phyloP scores from a whole-genome alignment of 306 rosid genomes.

The Citrullus amarus region DNA sequence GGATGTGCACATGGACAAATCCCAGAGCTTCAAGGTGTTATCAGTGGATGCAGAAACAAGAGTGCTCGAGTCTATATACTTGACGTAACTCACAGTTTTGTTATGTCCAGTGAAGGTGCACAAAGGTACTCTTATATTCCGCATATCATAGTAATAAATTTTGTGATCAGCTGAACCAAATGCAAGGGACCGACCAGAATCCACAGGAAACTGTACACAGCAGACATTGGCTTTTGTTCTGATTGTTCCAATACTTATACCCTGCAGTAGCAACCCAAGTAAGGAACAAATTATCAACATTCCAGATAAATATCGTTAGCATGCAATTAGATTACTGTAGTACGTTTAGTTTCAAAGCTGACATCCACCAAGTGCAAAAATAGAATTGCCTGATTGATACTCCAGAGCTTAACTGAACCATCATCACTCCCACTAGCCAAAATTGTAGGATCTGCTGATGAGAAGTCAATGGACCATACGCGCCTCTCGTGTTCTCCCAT shows the following conservation, averaged over 20 bases:
- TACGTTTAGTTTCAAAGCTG: constrained; percentile 97
- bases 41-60: constrained; percentile 89
- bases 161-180: constrained; percentile 96
- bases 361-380: constrained; percentile 93
- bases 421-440: constrained; percentile 96
- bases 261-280: constrained; percentile 83
- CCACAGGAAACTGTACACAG: constrained; percentile 84
- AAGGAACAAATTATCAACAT: constrained; percentile 76
- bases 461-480: constrained; percentile 91
- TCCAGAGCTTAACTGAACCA: constrained; percentile 96
- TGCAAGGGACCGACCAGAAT: constrained; percentile 71
- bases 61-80: constrained; percentile 53
- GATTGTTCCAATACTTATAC: constrained; percentile 76
- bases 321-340: constrained; percentile 70
- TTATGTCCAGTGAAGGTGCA: constrained; percentile 75
- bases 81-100: constrained; percentile 88
- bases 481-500: constrained; percentile 94
- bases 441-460: constrained; percentile 90
- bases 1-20: constrained; percentile 64
- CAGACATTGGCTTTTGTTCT: constrained; percentile 93
- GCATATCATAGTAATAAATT: constrained; percentile 82
- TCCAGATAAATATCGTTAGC: constrained; percentile 34
- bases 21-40: constrained; percentile 95
- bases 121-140: constrained; percentile 58
- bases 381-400: constrained; percentile 99